These are phyloP conservation scores for Halteria grandinella DNA, from an alignment of 73 alveolate species.

Conservation along the genomic window DNA sequence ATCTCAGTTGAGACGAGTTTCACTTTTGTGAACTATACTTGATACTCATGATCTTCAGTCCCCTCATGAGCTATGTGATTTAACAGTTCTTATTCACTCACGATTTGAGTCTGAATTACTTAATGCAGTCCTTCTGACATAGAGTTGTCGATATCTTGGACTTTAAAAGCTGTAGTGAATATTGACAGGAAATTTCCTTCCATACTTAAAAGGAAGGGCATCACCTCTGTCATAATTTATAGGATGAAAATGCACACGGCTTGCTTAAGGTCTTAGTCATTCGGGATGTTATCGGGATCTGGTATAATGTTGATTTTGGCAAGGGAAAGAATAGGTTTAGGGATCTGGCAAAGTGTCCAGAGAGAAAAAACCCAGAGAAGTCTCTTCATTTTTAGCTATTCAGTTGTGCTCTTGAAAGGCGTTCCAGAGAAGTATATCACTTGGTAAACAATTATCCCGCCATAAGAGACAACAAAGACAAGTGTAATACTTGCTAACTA, in stretches of 20 bases:
- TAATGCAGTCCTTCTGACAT: not conserved
- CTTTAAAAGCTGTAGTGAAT: slow-evolving; percentile 14
- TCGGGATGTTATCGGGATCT: not conserved
- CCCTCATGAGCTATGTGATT: not conserved
- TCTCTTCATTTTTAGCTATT: slow-evolving; percentile 20
- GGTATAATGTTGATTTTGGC: slow-evolving; percentile 3
- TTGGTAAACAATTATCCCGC: not conserved
- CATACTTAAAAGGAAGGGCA: slow-evolving; percentile 13
- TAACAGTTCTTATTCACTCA: no score
- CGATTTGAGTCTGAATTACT: not conserved
- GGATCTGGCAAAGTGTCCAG: slow-evolving; percentile 41
- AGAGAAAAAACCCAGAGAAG: not conserved
- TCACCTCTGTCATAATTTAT: slow-evolving; percentile 7
- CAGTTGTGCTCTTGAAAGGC: slow-evolving; percentile 25
- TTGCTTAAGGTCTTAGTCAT: not conserved
- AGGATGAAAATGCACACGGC: slow-evolving; percentile 2
- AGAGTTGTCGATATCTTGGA: not conserved
- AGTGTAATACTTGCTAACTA: slow-evolving; percentile 19
- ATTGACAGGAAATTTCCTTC: slow-evolving; percentile 28
- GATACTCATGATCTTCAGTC: not conserved
- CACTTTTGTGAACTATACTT: not conserved
- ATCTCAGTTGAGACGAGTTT: slow-evolving; percentile 7
- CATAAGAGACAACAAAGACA: slow-evolving; percentile 4
- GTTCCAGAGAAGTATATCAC: slow-evolving; percentile 29
- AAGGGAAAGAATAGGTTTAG: slow-evolving; percentile 4